A percentile compares a stretch with the other conserved stretches of the same genome.
phyloP scores from a whole-genome alignment of 2,329 filamentous ascomycete genomes.

The Aspergillus sp. region DNA sequence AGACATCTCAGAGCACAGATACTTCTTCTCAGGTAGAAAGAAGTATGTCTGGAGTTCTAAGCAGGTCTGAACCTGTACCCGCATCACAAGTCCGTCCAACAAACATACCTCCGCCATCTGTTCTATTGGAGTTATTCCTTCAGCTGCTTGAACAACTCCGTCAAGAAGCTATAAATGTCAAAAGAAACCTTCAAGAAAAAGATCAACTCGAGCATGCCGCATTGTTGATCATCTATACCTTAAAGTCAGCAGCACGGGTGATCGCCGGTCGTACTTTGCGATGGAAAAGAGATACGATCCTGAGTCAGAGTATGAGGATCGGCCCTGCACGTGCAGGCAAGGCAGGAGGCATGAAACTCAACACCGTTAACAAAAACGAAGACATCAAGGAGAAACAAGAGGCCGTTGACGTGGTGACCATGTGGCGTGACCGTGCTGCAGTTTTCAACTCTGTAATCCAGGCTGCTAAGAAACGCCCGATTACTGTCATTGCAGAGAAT shows the following conservation, averaged over 20 bases:
- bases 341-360: slow-evolving; percentile 81
- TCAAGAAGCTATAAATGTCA: slow-evolving; percentile 60
- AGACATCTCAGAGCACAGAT: too few relatives aligned
- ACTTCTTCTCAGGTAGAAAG: background rate
- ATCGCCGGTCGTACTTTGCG: slow-evolving; percentile 79
- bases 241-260: slow-evolving; percentile 66
- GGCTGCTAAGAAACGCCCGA: slow-evolving; percentile 33
- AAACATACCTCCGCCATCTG: slow-evolving; percentile 83
- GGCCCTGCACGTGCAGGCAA: slow-evolving; percentile 67
- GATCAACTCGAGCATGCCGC: slow-evolving; percentile 14
- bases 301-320: slow-evolving; percentile 86
- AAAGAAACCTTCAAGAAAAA: slow-evolving; percentile 51
- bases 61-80: slow-evolving; percentile 12
- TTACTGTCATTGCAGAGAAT: slow-evolving; percentile 69
- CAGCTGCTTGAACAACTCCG: slow-evolving; percentile 64
- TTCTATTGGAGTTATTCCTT: slow-evolving; percentile 74
- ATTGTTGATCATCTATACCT: slow-evolving; percentile 20
- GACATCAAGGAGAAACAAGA: slow-evolving; percentile 79
- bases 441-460: slow-evolving; percentile 61
- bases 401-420: slow-evolving; percentile 67
- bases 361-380: slow-evolving; percentile 78
- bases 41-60: background rate
- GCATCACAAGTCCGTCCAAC: slow-evolving; percentile 56
- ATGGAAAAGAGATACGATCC: slow-evolving; percentile 83
- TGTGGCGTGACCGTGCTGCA: slow-evolving; percentile 73